Percentiles rank a stretch among this genome's conserved stretches.
Conservation (phyloP, 768 basidiomycete species). For the Pholiota conissans region DNA sequence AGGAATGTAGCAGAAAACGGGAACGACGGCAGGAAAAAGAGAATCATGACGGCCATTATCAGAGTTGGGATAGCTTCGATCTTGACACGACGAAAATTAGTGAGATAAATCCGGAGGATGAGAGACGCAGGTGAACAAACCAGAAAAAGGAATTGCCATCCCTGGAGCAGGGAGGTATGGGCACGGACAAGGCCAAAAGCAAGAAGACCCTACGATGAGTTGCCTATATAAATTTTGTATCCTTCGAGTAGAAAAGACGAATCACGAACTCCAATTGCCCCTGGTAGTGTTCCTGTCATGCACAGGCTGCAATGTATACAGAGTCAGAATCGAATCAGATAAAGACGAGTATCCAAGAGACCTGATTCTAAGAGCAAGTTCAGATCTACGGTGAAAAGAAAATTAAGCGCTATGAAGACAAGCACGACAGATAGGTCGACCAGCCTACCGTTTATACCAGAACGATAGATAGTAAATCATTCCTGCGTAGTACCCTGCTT, state of each 20-base stretch:
- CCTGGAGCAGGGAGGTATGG: slow-evolving; percentile 35
- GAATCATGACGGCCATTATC: slow-evolving; percentile 47
- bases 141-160: slow-evolving; percentile 61
- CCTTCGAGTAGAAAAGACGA: neutral
- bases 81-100: slow-evolving; percentile 23
- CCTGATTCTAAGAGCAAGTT: slow-evolving; percentile 53
- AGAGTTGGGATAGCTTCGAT: slow-evolving; percentile 58
- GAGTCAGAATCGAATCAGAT: neutral
- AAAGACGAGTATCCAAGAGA: slow-evolving; percentile 8
- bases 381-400: slow-evolving; percentile 34
- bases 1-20: slow-evolving; percentile 56
- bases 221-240: neutral
- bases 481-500: slow-evolving; percentile 60
- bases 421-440: neutral
- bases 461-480: slow-evolving; percentile 64
- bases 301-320: slow-evolving; percentile 40
- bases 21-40: slow-evolving; percentile 55
- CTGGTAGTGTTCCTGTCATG: slow-evolving; percentile 59
- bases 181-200: slow-evolving; percentile 58
- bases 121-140: slow-evolving; percentile 29
- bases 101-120: neutral
- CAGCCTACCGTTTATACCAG: slow-evolving; percentile 47
- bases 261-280: slow-evolving; percentile 47
- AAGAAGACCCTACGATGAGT: slow-evolving; percentile 42
- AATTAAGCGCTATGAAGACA: no score